Percentiles rank a stretch among this genome's conserved stretches.
Evolutionary conservation across 805 yeast species (phyloP).

Genomic region (Pachysolen tannophilus): DNA sequence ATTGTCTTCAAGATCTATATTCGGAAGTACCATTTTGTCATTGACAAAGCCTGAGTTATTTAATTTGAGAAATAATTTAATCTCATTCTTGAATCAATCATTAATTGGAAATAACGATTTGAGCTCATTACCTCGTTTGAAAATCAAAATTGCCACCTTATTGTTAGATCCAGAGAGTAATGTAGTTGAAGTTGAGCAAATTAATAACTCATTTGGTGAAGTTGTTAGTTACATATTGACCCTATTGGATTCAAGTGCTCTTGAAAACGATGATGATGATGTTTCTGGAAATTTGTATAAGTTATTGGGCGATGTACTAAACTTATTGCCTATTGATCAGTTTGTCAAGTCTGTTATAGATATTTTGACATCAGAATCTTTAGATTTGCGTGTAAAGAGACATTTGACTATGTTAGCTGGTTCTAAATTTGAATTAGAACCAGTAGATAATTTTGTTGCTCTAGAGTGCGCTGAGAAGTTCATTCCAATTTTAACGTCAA

Average conservation of each 20-base stretch:
- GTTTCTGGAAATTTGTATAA: slow-evolving; percentile 38
- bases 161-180: slow-evolving; percentile 14
- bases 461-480: slow-evolving; percentile 43
- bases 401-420: slow-evolving; percentile 58
- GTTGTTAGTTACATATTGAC: slow-evolving; percentile 27
- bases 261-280: slow-evolving; percentile 21
- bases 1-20: slow-evolving; percentile 47
- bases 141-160: slow-evolving; percentile 27
- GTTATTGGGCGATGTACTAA: slow-evolving; percentile 54
- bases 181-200: slow-evolving; percentile 14
- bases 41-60: slow-evolving; percentile 40
- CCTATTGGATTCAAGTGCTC: slow-evolving; percentile 27
- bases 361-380: slow-evolving; percentile 23
- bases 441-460: slow-evolving; percentile 39
- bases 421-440: slow-evolving; percentile 63
- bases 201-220: slow-evolving; percentile 18
- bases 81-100: slow-evolving; percentile 49
- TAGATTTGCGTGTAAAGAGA: slow-evolving; percentile 43
- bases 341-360: slow-evolving; percentile 56
- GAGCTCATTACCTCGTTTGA: slow-evolving; percentile 35
- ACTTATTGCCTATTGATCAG: slow-evolving; percentile 65
- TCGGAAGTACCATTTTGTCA: slow-evolving; percentile 52
- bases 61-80: slow-evolving; percentile 39
- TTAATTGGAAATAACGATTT: slow-evolving; percentile 30
- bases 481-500: slow-evolving; percentile 39